A percentile compares a stretch with the other conserved stretches of the same genome.
These are phyloP conservation scores for Exophiala aquamarina DNA, from an alignment of 2,329 filamentous ascomycete species.

Conservation along the genomic window DNA sequence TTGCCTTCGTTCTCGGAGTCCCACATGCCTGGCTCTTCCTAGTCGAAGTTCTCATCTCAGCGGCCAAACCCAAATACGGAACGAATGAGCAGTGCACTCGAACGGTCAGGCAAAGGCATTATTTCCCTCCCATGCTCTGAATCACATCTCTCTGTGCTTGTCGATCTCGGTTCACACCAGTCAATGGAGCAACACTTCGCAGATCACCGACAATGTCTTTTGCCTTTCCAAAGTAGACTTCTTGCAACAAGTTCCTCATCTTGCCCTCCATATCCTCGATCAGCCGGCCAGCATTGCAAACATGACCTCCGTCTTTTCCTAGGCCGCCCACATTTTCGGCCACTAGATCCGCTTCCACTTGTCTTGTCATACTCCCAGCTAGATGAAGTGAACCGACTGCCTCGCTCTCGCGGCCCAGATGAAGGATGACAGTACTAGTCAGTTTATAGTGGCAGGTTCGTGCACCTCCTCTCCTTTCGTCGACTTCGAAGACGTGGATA, in stretches of 20 bases:
- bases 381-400: constrained; percentile 84
- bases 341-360: constrained; percentile 87
- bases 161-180: constrained; percentile 25
- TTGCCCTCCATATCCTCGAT: constrained; percentile 99
- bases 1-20: too few species aligned
- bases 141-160: constrained; percentile 28
- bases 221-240: constrained; percentile 99
- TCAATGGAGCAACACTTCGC: constrained; percentile 59
- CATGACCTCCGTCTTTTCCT: constrained; percentile 79
- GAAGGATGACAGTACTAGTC: constrained; percentile 93
- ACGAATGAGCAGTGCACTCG: too few species aligned
- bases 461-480: constrained; percentile 66
- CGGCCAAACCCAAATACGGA: too few species aligned
- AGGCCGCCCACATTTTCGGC: constrained; percentile 57
- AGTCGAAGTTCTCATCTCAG: too few species aligned
- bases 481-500: constrained; percentile 97
- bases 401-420: constrained; percentile 59
- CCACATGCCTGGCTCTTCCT: too few species aligned
- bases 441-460: constrained; percentile 95
- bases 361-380: constrained; percentile 95
- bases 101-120: too few species aligned
- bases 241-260: constrained; percentile 95
- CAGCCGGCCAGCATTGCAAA: constrained; percentile 88
- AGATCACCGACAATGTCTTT: constrained; percentile 97
- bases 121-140: constrained; percentile 27